Evolutionary conservation across 305 asterid genomes (phyloP).

Genomic region (Fraxinus baroniana): DNA sequence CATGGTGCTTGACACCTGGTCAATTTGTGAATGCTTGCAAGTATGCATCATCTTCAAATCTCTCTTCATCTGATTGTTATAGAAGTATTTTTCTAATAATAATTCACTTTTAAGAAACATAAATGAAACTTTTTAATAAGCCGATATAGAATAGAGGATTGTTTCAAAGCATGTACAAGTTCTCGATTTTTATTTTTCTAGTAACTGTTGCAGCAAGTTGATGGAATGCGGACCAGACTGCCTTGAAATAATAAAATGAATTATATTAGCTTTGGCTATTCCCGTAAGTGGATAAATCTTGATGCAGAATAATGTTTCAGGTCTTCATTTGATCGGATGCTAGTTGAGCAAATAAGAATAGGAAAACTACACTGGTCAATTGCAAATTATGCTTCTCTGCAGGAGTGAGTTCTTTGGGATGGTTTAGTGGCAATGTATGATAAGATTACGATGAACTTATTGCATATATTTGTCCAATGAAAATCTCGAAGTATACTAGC

Average conservation of each 20-base stretch:
- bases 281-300: not conserved
- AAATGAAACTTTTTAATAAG: not conserved
- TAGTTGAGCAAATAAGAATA: slow-evolving; percentile 74
- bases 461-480: slow-evolving; percentile 3
- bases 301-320: slow-evolving; percentile 35
- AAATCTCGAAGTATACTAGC: not conserved
- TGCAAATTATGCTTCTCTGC: slow-evolving; percentile 86
- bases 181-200: not conserved
- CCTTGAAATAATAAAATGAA: not conserved
- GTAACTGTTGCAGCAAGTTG: not conserved
- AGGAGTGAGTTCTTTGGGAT: slow-evolving; percentile 93
- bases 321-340: slow-evolving; percentile 71
- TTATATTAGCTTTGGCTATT: not conserved
- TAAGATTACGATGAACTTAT: slow-evolving; percentile 56
- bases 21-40: slow-evolving; percentile 87
- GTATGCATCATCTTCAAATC: slow-evolving; percentile 34
- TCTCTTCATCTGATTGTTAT: not conserved
- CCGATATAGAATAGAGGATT: not conserved
- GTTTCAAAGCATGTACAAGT: not conserved
- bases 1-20: slow-evolving; percentile 86
- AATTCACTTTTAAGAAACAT: not conserved
- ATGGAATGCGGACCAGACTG: not conserved
- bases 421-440: slow-evolving; percentile 98
- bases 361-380: slow-evolving; percentile 97
- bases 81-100: not conserved